phyloP scores from a whole-genome alignment of 257 asterid genomes.

The Scutellaria barbata region DNA sequence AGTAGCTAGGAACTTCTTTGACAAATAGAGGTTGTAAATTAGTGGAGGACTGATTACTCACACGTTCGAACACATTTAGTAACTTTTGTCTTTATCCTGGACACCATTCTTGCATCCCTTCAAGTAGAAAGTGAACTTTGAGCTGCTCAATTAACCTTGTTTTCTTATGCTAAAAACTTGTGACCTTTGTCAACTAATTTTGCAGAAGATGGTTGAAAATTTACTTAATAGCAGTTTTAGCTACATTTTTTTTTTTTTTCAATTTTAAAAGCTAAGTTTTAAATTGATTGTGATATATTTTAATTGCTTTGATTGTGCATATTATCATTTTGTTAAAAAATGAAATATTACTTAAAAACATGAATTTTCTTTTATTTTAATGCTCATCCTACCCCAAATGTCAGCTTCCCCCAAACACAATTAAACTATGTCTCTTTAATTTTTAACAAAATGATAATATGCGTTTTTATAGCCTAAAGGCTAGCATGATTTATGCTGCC shows the following conservation, averaged over 20 bases:
- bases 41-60: not conserved
- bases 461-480: not conserved
- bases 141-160: constrained; percentile 25
- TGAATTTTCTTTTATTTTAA: too few species aligned
- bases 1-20: not conserved
- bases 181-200: not conserved
- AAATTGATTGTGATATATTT: not conserved
- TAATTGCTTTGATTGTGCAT: not conserved
- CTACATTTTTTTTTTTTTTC: not conserved
- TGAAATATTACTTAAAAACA: too few species aligned
- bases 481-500: not conserved
- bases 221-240: constrained; percentile 7
- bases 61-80: not conserved
- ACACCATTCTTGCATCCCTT: not conserved
- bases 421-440: too few species aligned
- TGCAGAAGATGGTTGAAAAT: constrained; percentile 12
- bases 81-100: not conserved
- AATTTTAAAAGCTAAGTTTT: not conserved
- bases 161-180: not conserved
- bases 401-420: too few species aligned
- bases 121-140: not conserved
- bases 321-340: too few species aligned
- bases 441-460: too few species aligned
- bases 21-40: not conserved
- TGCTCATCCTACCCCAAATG: too few species aligned